These are phyloP conservation scores for Aspergillus eucalypticola DNA, from an alignment of 2,329 filamentous ascomycete genomes.

Conservation along the genomic window DNA sequence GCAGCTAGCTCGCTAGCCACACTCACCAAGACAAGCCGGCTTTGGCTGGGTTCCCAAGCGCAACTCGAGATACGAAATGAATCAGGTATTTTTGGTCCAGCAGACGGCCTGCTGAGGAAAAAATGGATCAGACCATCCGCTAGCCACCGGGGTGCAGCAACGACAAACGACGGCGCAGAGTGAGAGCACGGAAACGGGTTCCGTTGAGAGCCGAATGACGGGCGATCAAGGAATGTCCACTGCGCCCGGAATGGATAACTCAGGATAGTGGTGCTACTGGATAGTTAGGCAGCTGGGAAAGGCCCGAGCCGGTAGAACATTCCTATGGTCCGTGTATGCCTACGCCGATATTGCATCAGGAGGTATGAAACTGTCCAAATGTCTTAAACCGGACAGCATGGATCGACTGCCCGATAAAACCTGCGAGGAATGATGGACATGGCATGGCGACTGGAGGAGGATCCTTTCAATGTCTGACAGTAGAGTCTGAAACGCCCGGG, in stretches of 20 bases:
- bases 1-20: slow-evolving; percentile 3
- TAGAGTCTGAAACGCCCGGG: slow-evolving; percentile 21
- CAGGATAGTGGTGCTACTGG: neutral
- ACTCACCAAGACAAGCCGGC: neutral
- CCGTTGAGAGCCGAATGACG: slow-evolving; percentile 5
- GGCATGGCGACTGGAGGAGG: slow-evolving; percentile 2
- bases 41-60: neutral
- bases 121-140: slow-evolving; percentile 5
- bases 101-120: neutral
- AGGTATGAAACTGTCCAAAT: neutral
- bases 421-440: slow-evolving; percentile 10
- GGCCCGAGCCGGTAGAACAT: neutral
- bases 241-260: neutral
- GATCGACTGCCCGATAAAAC: neutral
- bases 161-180: neutral
- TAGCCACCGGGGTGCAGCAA: neutral
- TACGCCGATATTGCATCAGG: neutral
- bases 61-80: neutral
- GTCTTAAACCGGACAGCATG: neutral
- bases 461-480: slow-evolving; percentile 7
- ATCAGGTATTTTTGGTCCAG: neutral
- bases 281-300: neutral
- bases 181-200: slow-evolving; percentile 2
- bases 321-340: neutral
- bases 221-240: neutral